phyloP scores from a whole-genome alignment of 2,329 filamentous ascomycete species.

The Neoscytalidium dimidiatum region DNA sequence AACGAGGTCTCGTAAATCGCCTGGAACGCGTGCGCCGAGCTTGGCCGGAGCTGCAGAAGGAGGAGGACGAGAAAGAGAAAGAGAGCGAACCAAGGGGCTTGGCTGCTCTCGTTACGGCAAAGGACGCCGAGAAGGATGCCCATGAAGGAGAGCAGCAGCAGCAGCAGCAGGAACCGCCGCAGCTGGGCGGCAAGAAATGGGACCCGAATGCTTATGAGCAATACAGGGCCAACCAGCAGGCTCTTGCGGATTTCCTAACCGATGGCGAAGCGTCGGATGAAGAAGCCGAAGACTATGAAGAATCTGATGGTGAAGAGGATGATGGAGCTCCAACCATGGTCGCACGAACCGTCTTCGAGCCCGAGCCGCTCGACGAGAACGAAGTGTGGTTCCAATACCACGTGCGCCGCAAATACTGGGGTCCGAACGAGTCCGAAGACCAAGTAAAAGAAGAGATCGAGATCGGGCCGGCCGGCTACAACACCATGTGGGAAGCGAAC shows the following conservation, averaged over 20 bases:
- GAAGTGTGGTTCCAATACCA: constrained; percentile 9
- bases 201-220: not conserved
- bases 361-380: not conserved
- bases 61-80: not conserved
- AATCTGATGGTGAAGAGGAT: not conserved
- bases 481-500: constrained; percentile 4
- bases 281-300: not conserved
- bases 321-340: not conserved
- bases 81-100: not conserved
- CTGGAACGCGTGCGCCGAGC: not conserved
- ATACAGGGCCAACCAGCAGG: not conserved
- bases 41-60: not conserved
- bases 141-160: not conserved
- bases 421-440: not conserved
- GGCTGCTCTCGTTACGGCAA: not conserved
- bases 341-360: not conserved
- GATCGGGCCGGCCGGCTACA: not conserved
- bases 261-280: not conserved
- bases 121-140: not conserved
- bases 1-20: not conserved
- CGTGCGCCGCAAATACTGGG: not conserved
- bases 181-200: constrained; percentile 4
- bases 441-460: not conserved
- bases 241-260: not conserved
- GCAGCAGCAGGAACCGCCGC: not conserved